phyloP scores from a whole-genome alignment of 2,329 filamentous ascomycete genomes.

The Cordyceps fumosorosea region DNA sequence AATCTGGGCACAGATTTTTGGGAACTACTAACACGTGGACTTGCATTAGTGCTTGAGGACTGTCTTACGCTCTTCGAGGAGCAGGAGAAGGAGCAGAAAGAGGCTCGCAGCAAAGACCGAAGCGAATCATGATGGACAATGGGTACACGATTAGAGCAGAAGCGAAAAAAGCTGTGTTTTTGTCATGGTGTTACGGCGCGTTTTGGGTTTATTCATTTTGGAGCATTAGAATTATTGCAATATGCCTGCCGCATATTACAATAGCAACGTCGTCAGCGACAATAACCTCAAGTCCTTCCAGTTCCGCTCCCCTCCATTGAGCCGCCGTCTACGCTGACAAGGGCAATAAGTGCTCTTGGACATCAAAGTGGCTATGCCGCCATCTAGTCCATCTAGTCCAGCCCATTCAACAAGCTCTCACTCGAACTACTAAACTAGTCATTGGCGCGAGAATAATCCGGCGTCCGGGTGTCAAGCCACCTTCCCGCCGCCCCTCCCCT shows the following conservation, averaged over 20 bases:
- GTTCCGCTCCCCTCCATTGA: not conserved
- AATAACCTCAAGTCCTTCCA: not conserved
- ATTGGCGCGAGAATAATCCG: not conserved
- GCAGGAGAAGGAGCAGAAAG: slow-evolving; percentile 19
- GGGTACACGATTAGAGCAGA: not conserved
- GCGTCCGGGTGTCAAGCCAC: not conserved
- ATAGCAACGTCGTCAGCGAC: not conserved
- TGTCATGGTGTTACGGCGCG: not conserved
- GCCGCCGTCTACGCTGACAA: too few species aligned
- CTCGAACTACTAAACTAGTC: too few species aligned
- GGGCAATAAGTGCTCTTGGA: not conserved
- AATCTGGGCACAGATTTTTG: not conserved
- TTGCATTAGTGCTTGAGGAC: slow-evolving; percentile 29
- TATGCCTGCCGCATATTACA: not conserved
- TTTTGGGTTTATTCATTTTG: not conserved
- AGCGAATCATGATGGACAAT: not conserved
- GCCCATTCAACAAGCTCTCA: not conserved
- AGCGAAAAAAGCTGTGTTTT: not conserved
- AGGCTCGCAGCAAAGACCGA: not conserved
- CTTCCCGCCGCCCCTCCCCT: not conserved
- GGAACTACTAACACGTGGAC: not conserved
- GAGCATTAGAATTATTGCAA: not conserved
- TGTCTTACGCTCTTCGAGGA: slow-evolving; percentile 40
- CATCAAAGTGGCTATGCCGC: not conserved
- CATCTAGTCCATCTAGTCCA: not conserved